Evolutionary conservation across 1,139 yeast genomes (phyloP), one percentile per base, ranked within the genome.

Genomic region (Trichomonascaceae sp.): DNA sequence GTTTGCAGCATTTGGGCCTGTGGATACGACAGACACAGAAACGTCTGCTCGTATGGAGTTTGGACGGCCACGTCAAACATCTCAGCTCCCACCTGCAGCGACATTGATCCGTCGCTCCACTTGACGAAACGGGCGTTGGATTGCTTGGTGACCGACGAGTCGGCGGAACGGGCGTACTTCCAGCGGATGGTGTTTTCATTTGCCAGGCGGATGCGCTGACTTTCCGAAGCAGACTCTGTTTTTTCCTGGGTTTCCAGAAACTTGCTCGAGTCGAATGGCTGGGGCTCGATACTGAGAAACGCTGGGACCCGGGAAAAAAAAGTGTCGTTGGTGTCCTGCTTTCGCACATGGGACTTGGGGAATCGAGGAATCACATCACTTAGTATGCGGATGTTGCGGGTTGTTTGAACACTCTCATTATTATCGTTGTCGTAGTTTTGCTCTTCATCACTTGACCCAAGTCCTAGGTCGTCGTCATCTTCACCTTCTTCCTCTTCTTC

Each of bases 91-190:
- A 92, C 62, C 48, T 84, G 87, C 41, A 89, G 62, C 2, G 96
- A 84, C 43, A 77, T 57, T 4, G 81, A 67, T 0, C 98, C 99
- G 57, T 89, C 97, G 37, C 80, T 78, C 99, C 99, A 89, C 54
- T 81, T 78, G 20, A 89, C 70, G 38, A 87, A 76, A 51, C 89
- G 85, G 3, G 96, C 77, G 51, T 89, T 89, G 4, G 93, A 78
- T 54, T 85, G 93, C 48, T 81, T 81, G 47, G 51, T 47, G 44
- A 80, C 73, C 37, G 71, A 67, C 17, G 74, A 80, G 35, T 69
- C 62, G 29, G 70, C 71, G 31, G 71, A 73, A 33, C 71, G 61
- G 18, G 84, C 77, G 54, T 87, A 85, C 57, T 93, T 74, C 98
- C 98, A 89, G 49, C 97, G 71, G 26, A 89, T 65, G 1, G 95